phyloP scores from a whole-genome alignment of 345 rosid species.

The Carallia pectinifolia region DNA sequence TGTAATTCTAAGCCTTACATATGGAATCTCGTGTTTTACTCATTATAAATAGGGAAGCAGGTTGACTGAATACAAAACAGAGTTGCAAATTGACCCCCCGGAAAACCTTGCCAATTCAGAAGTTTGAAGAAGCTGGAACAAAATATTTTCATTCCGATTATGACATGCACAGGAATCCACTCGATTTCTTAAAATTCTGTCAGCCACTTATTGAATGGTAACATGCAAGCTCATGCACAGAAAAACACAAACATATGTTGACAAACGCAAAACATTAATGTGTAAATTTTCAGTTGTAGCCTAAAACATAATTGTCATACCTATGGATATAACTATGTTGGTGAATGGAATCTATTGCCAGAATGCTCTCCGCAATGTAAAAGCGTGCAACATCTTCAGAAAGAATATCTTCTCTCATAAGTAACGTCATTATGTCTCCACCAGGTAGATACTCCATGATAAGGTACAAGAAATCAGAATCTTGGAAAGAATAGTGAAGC shows the following conservation, averaged over 20 bases:
- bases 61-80: background rate
- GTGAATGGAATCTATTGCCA: constrained; percentile 22
- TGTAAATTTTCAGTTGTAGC: too few species aligned
- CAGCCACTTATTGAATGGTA: too few species aligned
- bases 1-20: too few species aligned
- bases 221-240: too few species aligned
- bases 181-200: background rate
- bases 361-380: constrained; percentile 41
- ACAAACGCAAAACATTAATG: too few species aligned
- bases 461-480: constrained; percentile 86
- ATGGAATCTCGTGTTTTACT: background rate
- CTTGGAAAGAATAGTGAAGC: constrained; percentile 96
- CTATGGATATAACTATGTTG: constrained; percentile 19
- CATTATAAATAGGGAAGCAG: background rate
- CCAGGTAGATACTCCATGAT: constrained; percentile 99
- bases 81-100: too few species aligned
- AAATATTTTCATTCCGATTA: background rate
- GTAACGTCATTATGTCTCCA: constrained; percentile 97
- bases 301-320: constrained; percentile 10
- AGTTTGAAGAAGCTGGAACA: background rate
- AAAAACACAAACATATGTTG: too few species aligned
- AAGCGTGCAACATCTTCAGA: constrained; percentile 90
- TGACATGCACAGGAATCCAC: background rate
- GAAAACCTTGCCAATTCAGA: background rate
- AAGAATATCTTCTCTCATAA: constrained; percentile 96